Percentiles rank a stretch among this genome's conserved stretches.
Conservation (phyloP, 768 basidiomycete species). For the Wakefieldia striispora region DNA sequence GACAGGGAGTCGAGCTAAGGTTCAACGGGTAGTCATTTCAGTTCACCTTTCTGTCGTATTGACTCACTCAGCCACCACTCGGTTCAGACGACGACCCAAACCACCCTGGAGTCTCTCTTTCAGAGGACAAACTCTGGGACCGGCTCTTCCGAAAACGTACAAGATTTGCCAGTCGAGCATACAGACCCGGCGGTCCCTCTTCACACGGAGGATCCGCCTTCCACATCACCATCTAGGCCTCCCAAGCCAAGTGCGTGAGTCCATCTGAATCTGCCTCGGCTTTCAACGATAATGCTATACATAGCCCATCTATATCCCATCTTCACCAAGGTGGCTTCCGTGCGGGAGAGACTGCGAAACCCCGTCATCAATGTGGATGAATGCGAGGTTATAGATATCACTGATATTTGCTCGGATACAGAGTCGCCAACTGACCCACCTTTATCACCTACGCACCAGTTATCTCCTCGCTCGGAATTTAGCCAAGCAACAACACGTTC, state of each 20-base stretch:
- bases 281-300: neutral
- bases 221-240: neutral
- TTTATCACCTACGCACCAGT: conserved; percentile 2
- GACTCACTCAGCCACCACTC: conserved; percentile 5
- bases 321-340: conserved; percentile 15
- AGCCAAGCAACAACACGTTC: conserved; percentile 6
- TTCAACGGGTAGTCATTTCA: conserved; percentile 18
- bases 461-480: conserved; percentile 11
- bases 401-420: conserved; percentile 13
- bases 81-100: conserved; percentile 21
- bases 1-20: conserved; percentile 7
- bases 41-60: neutral
- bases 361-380: conserved; percentile 14
- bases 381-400: conserved; percentile 19
- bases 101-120: conserved; percentile 28
- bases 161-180: neutral
- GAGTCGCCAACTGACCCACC: conserved; percentile 15
- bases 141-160: neutral
- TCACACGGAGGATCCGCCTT: neutral
- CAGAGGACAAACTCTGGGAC: conserved; percentile 9
- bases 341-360: conserved; percentile 1
- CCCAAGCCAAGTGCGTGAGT: conserved; percentile 23
- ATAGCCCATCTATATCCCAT: conserved; percentile 28
- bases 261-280: neutral
- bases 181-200: neutral